Evolutionary conservation across 352 stramenopile species (phyloP).

Genomic region (Globisporangium recalcitrans): DNA sequence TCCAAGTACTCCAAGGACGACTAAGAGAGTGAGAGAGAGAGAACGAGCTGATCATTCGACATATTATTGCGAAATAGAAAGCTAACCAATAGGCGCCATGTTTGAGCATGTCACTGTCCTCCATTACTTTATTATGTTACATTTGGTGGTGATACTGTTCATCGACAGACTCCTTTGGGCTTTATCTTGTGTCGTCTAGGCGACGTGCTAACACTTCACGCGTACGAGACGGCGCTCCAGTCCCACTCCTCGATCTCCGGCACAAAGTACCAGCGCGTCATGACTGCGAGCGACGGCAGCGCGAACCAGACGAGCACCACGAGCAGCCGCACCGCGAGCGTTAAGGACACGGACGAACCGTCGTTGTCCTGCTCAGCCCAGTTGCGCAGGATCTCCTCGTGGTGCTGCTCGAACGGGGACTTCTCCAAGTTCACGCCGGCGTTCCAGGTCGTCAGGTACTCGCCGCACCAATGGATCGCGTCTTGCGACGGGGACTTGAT

Average conservation of each 20-base stretch:
- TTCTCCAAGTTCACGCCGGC: slow-evolving; percentile 3
- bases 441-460: slow-evolving; percentile 15
- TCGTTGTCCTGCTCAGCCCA: not conserved
- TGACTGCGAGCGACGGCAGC: slow-evolving; percentile 10
- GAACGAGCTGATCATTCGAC: too few relatives aligned
- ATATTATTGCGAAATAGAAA: too few relatives aligned
- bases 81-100: not conserved
- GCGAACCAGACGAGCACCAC: slow-evolving; percentile 26
- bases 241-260: slow-evolving; percentile 9
- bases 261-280: slow-evolving; percentile 11
- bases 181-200: not conserved
- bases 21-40: not conserved
- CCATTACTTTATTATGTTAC: not conserved
- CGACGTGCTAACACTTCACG: not conserved
- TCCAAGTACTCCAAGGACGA: slow-evolving; percentile 31
- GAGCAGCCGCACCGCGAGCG: slow-evolving; percentile 16
- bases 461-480: slow-evolving; percentile 21
- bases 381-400: slow-evolving; percentile 18
- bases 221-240: slow-evolving; percentile 3
- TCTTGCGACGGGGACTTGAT: slow-evolving; percentile 14
- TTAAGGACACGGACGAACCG: not conserved
- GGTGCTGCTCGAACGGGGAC: slow-evolving; percentile 23
- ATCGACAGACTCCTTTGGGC: not conserved
- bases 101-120: not conserved
- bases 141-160: not conserved